Percentiles rank a stretch among this genome's conserved stretches.
phyloP scores from a whole-genome alignment of 768 basidiomycete species.

The Rhodotorula diobovata region DNA sequence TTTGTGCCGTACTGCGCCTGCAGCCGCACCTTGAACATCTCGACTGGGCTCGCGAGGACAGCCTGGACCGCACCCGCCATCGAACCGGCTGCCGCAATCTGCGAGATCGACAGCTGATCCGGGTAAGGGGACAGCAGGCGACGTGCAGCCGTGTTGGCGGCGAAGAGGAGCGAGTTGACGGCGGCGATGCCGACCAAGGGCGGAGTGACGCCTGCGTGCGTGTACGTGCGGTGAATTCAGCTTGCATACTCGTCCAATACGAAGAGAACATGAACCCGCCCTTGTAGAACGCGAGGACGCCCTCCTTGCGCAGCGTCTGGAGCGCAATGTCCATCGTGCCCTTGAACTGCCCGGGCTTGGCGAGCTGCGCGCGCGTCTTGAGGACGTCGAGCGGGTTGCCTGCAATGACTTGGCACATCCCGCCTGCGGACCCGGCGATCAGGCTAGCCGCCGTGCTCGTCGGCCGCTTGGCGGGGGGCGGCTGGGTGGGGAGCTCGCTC shows the following conservation, averaged over 20 bases:
- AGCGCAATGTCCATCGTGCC: conserved; percentile 85
- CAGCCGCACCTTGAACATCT: conserved; percentile 79
- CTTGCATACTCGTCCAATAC: too few relatives aligned
- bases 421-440: conserved; percentile 77
- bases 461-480: not conserved
- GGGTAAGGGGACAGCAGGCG: conserved; percentile 84
- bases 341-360: conserved; percentile 56
- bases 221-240: not conserved
- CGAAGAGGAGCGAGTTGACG: conserved; percentile 92
- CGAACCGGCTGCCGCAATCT: conserved; percentile 77
- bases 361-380: conserved; percentile 49
- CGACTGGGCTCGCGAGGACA: conserved; percentile 83
- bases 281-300: conserved; percentile 90
- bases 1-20: conserved; percentile 65
- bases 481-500: not conserved
- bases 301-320: conserved; percentile 79
- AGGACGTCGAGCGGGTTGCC: conserved; percentile 67
- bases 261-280: conserved; percentile 53
- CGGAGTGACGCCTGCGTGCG: conserved; percentile 69
- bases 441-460: conserved; percentile 48
- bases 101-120: conserved; percentile 63
- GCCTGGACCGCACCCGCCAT: conserved; percentile 92
- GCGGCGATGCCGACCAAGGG: conserved; percentile 89
- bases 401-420: conserved; percentile 92
- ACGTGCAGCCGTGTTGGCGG: conserved; percentile 75